Percentiles rank a stretch among this genome's conserved stretches.
Conservation (phyloP, 2,329 filamentous ascomycete genomes). For the Talaromyces sp. region DNA sequence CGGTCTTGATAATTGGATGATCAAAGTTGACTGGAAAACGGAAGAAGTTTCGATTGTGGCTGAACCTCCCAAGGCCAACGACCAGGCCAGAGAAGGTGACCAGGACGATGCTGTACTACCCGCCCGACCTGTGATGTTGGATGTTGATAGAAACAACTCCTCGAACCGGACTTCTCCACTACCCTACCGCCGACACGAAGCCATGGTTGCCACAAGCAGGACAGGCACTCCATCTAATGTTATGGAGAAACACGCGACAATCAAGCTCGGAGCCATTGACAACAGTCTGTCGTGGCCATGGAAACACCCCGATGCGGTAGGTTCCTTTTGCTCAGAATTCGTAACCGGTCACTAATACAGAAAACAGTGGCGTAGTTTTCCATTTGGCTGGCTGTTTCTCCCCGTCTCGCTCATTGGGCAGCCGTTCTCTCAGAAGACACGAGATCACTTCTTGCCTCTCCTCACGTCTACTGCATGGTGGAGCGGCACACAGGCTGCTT, state of each 20-base stretch:
- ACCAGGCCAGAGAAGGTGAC: conserved; percentile 41
- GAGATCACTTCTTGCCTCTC: conserved; percentile 91
- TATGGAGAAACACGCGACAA: conserved; percentile 48
- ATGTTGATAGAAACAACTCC: conserved; percentile 30
- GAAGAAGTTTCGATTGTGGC: conserved; percentile 80
- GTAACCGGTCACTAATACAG: conserved; percentile 15
- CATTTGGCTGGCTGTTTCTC: conserved; percentile 96
- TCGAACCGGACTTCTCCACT: conserved; percentile 37
- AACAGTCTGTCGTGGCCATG: conserved; percentile 98
- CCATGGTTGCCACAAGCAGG: conserved; percentile 69
- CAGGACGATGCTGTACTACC: conserved; percentile 40
- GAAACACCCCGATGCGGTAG: conserved; percentile 90
- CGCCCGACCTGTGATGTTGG: conserved; percentile 57
- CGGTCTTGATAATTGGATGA: conserved; percentile 99
- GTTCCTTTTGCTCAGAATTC: conserved; percentile 18
- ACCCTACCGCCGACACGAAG: conserved; percentile 72
- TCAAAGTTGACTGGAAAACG: conserved; percentile 82
- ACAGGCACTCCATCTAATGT: conserved; percentile 47
- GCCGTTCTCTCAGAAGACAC: conserved; percentile 88
- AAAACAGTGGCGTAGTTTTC: conserved; percentile 70
- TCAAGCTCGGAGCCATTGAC: conserved; percentile 87
- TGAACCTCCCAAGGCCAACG: conserved; percentile 67
- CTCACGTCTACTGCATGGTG: conserved; percentile 95
- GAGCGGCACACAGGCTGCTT: conserved; percentile 82
- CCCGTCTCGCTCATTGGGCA: conserved; percentile 94